phyloP scores from a whole-genome alignment of 441 rosid genomes.

The Erysimum cheiri region DNA sequence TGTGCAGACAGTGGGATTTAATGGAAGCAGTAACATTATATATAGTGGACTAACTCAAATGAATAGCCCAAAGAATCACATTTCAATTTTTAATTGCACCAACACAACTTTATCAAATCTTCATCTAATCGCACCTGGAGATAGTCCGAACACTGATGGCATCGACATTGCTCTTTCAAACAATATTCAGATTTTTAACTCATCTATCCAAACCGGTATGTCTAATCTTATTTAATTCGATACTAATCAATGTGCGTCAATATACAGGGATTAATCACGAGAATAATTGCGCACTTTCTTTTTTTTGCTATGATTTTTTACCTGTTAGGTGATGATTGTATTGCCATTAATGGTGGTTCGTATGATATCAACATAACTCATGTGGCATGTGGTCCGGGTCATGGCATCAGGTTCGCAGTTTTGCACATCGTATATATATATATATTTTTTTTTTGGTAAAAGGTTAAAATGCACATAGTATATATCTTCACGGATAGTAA shows the following conservation, averaged over 20 bases:
- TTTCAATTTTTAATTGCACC: conserved; percentile 4
- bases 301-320: not conserved
- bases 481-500: not conserved
- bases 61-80: conserved; percentile 39
- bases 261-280: not conserved
- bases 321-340: conserved; percentile 39
- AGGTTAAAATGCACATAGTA: too few species aligned
- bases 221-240: not conserved
- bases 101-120: conserved; percentile 30
- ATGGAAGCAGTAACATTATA: not conserved
- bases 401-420: conserved; percentile 39
- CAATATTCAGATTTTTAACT: conserved; percentile 3
- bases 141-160: conserved; percentile 44
- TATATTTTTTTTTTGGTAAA: too few species aligned
- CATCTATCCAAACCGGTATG: conserved; percentile 39
- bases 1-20: conserved; percentile 28
- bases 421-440: not conserved
- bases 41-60: conserved; percentile 25
- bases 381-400: conserved; percentile 45
- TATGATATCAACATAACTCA: conserved; percentile 28
- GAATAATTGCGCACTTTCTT: not conserved
- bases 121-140: conserved; percentile 23
- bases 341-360: conserved; percentile 37
- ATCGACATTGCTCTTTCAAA: conserved; percentile 23
- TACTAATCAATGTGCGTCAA: not conserved